phyloP scores from a whole-genome alignment of 768 basidiomycete genomes.

The Chalciporus sphaerocephalus region DNA sequence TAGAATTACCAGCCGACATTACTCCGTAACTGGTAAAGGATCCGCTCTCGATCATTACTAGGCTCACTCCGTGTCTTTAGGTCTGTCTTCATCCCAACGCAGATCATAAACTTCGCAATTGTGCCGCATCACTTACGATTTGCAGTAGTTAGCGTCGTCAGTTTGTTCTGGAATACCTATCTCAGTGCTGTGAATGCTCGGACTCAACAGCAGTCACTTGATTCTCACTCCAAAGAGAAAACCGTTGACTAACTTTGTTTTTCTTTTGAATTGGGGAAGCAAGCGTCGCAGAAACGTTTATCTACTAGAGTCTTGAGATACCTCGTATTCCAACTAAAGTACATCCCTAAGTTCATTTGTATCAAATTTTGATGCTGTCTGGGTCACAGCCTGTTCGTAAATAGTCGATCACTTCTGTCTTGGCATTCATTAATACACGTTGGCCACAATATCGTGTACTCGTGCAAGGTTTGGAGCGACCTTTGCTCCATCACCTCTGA shows the following conservation, averaged over 20 bases:
- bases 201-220: neutral
- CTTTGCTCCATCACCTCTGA: neutral
- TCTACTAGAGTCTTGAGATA: constrained; percentile 10
- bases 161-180: constrained; percentile 77
- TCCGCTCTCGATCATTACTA: neutral
- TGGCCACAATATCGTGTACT: neutral
- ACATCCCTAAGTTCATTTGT: neutral
- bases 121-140: constrained; percentile 77
- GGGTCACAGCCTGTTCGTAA: neutral
- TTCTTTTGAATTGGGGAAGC: neutral
- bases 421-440: too few relatives aligned
- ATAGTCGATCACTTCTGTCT: neutral
- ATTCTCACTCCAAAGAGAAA: constrained; percentile 1
- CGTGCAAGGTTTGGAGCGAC: neutral
- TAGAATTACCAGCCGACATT: constrained; percentile 72
- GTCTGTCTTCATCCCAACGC: constrained; percentile 73
- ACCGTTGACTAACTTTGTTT: constrained; percentile 3
- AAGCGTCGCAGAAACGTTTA: constrained; percentile 1
- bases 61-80: constrained; percentile 28
- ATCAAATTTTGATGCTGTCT: neutral
- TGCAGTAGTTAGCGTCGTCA: constrained; percentile 68
- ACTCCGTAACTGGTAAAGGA: constrained; percentile 65
- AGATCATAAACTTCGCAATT: constrained; percentile 73
- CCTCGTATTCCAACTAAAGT: constrained; percentile 6
- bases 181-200: constrained; percentile 53